These are phyloP conservation scores for Termitomyces sp. DNA, from an alignment of 768 basidiomycete genomes.

Conservation along the genomic window DNA sequence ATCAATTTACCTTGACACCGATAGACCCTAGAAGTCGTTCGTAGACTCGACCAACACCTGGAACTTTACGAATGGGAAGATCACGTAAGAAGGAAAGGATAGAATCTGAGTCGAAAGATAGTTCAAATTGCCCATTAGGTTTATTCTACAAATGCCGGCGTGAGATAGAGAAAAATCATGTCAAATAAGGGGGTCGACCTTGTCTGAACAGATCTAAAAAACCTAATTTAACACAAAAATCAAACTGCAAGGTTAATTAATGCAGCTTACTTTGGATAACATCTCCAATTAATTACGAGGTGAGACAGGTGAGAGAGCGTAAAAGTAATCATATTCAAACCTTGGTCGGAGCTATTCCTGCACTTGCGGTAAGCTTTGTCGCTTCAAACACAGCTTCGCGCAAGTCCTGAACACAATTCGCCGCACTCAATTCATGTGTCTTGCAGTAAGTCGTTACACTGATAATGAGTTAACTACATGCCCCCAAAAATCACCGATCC, in stretches of 20 bases:
- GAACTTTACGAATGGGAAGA: slow-evolving; percentile 81
- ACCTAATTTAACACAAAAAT: neutral
- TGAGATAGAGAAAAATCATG: neutral
- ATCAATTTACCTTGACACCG: slow-evolving; percentile 64
- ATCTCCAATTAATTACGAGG: slow-evolving; percentile 41
- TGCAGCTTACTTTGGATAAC: slow-evolving; percentile 73
- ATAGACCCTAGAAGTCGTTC: slow-evolving; percentile 84
- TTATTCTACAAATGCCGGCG: slow-evolving; percentile 57
- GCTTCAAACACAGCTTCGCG: slow-evolving; percentile 65
- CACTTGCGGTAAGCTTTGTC: slow-evolving; percentile 86
- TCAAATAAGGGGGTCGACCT: slow-evolving; percentile 32
- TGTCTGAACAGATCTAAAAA: slow-evolving; percentile 85
- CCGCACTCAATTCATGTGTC: slow-evolving; percentile 55
- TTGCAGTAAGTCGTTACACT: slow-evolving; percentile 84
- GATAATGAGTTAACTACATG: slow-evolving; percentile 1
- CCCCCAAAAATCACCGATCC: slow-evolving; percentile 16
- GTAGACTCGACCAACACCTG: slow-evolving; percentile 86
- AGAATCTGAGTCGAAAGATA: slow-evolving; percentile 55
- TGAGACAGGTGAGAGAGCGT: neutral
- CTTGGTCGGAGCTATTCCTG: slow-evolving; percentile 94
- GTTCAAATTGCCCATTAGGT: slow-evolving; percentile 85
- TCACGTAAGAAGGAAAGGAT: slow-evolving; percentile 76
- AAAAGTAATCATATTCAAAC: slow-evolving; percentile 33
- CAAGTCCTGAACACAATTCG: slow-evolving; percentile 76
- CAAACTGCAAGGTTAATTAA: neutral